phyloP scores from a whole-genome alignment of 164 flowering plant genomes.

The Stephania cephalantha region DNA sequence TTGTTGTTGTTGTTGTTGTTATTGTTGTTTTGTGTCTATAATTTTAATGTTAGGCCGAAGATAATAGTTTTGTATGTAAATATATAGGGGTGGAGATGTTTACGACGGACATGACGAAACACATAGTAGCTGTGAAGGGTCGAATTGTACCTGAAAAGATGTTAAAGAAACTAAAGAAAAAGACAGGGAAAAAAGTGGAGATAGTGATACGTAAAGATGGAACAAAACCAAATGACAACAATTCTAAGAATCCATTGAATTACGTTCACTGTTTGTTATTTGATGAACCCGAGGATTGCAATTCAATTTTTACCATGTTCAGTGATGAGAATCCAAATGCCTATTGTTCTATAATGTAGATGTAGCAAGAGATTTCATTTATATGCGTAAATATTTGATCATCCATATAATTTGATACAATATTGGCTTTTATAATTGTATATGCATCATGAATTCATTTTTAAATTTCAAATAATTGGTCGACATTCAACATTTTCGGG shows the following conservation, averaged over 20 bases:
- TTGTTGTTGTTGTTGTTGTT: too few relatives aligned
- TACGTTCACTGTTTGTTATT: neutral
- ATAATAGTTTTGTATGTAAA: neutral
- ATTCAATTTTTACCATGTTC: slow-evolving; percentile 34
- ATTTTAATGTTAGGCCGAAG: neutral
- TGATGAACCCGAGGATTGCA: slow-evolving; percentile 15
- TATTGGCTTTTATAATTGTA: too few relatives aligned
- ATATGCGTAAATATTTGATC: too few relatives aligned
- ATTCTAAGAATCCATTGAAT: neutral
- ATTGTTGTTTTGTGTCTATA: too few relatives aligned
- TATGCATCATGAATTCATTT: too few relatives aligned
- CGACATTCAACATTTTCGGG: too few relatives aligned
- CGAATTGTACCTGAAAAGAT: slow-evolving; percentile 43
- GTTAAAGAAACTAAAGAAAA: slow-evolving; percentile 56
- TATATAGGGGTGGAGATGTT: slow-evolving; percentile 58
- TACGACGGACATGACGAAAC: slow-evolving; percentile 48
- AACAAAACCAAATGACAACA: neutral
- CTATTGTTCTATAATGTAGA: slow-evolving; percentile 42
- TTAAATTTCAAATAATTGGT: too few relatives aligned
- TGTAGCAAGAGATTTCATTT: too few relatives aligned
- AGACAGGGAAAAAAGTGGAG: slow-evolving; percentile 63
- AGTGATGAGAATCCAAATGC: slow-evolving; percentile 79
- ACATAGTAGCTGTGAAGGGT: slow-evolving; percentile 47
- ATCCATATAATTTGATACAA: too few relatives aligned
- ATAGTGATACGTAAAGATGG: slow-evolving; percentile 9